Conservation (phyloP, 1,284 basidiomycete species). For the Porogramme epimiltina region DNA sequence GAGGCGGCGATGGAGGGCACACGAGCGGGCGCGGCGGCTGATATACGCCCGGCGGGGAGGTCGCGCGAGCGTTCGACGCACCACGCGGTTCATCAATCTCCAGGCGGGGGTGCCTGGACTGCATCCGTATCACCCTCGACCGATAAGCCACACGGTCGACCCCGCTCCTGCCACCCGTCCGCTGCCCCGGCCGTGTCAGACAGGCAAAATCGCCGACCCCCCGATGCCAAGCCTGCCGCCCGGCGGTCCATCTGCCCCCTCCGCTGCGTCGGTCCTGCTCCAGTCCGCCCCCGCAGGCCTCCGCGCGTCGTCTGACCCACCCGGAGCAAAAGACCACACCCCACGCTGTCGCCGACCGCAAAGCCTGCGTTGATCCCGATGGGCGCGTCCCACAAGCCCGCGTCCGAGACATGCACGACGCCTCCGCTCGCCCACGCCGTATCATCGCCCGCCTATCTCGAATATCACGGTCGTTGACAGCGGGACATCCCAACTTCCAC, state of each 20-base stretch:
- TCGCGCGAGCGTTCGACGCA: constrained; percentile 4
- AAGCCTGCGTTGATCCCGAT: too few relatives aligned
- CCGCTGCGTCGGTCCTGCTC: too few relatives aligned
- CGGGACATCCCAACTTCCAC: too few relatives aligned
- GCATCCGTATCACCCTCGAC: neutral
- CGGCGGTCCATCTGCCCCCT: too few relatives aligned
- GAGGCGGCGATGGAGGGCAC: constrained; percentile 10
- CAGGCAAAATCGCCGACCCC: neutral
- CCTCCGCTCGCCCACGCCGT: neutral
- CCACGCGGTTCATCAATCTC: constrained; percentile 19
- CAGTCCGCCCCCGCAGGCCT: too few relatives aligned
- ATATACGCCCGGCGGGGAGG: constrained; percentile 8
- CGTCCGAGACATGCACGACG: too few relatives aligned
- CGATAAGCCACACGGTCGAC: neutral
- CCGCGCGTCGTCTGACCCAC: too few relatives aligned
- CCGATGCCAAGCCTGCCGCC: neutral
- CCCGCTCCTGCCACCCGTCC: neutral
- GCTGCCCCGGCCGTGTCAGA: neutral
- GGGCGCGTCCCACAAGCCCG: too few relatives aligned
- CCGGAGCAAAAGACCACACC: too few relatives aligned
- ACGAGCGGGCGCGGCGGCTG: constrained; percentile 2
- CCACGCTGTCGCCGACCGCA: too few relatives aligned
- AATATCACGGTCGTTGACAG: too few relatives aligned
- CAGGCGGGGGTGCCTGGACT: constrained; percentile 5
- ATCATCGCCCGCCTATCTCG: neutral